Evolutionary conservation across 352 stramenopile genomes (phyloP).

Genomic region (Achlya hypogyna): DNA sequence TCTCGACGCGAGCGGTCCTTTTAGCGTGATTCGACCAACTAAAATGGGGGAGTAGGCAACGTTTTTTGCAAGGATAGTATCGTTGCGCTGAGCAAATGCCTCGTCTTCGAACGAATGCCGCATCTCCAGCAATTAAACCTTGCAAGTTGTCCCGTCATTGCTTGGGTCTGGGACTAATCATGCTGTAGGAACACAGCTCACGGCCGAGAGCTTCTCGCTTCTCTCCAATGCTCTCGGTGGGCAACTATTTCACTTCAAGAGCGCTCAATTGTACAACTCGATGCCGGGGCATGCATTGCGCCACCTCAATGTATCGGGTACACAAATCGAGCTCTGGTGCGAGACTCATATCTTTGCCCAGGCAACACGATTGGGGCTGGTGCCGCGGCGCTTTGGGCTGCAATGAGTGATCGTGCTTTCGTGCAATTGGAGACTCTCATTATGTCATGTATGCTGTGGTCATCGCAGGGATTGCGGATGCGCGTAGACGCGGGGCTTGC

Average conservation of each 20-base stretch:
- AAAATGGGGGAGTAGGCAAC: background rate
- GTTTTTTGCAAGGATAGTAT: constrained; percentile 9
- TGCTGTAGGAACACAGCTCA: constrained; percentile 1
- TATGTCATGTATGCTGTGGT: background rate
- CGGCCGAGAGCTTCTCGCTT: background rate
- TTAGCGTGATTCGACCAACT: background rate
- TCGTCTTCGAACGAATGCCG: constrained; percentile 7
- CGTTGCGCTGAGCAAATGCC: background rate
- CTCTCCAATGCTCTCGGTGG: background rate
- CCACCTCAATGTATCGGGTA: background rate
- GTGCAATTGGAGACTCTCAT: background rate
- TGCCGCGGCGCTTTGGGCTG: background rate
- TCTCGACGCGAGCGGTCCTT: constrained; percentile 8
- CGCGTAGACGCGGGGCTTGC: background rate
- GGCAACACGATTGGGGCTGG: constrained; percentile 8
- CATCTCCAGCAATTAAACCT: constrained; percentile 15
- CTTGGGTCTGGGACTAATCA: background rate
- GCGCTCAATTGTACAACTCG: background rate
- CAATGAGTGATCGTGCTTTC: background rate
- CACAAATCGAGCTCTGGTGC: background rate
- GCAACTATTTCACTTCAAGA: constrained; percentile 8
- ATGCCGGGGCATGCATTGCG: constrained; percentile 7
- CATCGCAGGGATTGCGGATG: background rate
- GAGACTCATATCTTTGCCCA: background rate
- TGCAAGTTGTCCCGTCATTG: background rate